These are phyloP conservation scores for Blepharisma undulans DNA, from an alignment of 169 alveolate species.

Conservation along the genomic window DNA sequence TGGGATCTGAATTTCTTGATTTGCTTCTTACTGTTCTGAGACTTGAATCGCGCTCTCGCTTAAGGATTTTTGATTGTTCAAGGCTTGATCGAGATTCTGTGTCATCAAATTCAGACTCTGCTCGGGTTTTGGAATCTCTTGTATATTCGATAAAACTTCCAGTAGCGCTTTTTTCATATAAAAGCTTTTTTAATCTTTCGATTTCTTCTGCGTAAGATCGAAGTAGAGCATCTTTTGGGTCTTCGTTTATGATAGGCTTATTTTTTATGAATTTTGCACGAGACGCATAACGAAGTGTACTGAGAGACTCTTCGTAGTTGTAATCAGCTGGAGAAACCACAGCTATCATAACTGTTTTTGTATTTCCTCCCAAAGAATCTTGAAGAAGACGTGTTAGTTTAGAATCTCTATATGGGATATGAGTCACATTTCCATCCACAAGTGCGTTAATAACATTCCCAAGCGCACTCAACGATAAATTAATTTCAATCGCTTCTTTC, in stretches of 20 bases:
- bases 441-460: constrained; percentile 89
- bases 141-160: constrained; percentile 61
- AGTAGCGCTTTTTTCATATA: constrained; percentile 78
- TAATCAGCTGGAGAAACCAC: constrained; percentile 91
- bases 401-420: constrained; percentile 93
- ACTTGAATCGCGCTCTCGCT: background rate
- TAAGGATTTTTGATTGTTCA: background rate
- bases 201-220: constrained; percentile 85
- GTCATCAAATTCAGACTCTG: background rate
- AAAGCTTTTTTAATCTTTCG: constrained; percentile 59
- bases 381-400: constrained; percentile 89
- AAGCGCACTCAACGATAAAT: constrained; percentile 85
- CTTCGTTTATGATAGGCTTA: constrained; percentile 90
- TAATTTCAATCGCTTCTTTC: constrained; percentile 88
- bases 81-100: too few relatives aligned
- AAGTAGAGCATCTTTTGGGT: constrained; percentile 88
- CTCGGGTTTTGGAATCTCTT: background rate
- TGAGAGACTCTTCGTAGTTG: constrained; percentile 91
- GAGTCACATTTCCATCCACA: constrained; percentile 84
- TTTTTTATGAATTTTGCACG: constrained; percentile 91
- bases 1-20: background rate
- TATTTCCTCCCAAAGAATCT: constrained; percentile 93
- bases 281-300: constrained; percentile 89
- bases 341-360: constrained; percentile 93
- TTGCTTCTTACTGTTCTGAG: background rate